A percentile compares a stretch with the other conserved stretches of the same genome.
These are phyloP conservation scores for Pinus tabuliformis DNA, from an alignment of 75 land plant genomes.

Conservation along the genomic window DNA sequence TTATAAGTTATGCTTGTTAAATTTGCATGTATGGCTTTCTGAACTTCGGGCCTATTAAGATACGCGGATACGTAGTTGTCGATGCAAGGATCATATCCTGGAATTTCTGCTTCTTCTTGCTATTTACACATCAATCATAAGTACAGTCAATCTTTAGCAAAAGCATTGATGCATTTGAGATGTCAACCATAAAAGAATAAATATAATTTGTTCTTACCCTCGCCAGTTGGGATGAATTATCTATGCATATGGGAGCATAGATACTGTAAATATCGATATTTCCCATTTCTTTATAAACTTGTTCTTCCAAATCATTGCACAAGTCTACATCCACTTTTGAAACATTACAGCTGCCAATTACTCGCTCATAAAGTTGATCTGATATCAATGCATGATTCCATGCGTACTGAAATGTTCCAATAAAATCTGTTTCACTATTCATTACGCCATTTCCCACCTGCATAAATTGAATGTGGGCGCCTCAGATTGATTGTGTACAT, in stretches of 20 bases:
- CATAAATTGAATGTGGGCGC: neutral
- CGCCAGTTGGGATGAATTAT: neutral
- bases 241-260: conserved; percentile 55
- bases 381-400: conserved; percentile 67
- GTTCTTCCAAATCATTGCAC: conserved; percentile 25
- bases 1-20: conserved; percentile 25
- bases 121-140: neutral
- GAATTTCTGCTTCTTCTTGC: neutral
- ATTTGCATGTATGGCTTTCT: conserved; percentile 74
- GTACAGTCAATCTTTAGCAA: neutral
- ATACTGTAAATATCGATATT: conserved; percentile 83
- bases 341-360: conserved; percentile 21
- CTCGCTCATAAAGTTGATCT: conserved; percentile 20
- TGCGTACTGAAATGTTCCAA: conserved; percentile 55
- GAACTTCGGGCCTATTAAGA: conserved; percentile 61
- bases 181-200: neutral
- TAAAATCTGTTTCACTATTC: conserved; percentile 40
- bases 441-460: conserved; percentile 64
- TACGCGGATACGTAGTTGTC: conserved; percentile 35
- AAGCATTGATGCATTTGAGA: neutral
- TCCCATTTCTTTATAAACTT: conserved; percentile 53
- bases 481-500: neutral
- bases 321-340: conserved; percentile 34
- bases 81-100: conserved; percentile 59
- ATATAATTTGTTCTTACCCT: conserved; percentile 5